Percentiles rank a stretch among this genome's conserved stretches.
Conservation (phyloP, 2,329 filamentous ascomycete genomes). For the Venturia effusa region DNA sequence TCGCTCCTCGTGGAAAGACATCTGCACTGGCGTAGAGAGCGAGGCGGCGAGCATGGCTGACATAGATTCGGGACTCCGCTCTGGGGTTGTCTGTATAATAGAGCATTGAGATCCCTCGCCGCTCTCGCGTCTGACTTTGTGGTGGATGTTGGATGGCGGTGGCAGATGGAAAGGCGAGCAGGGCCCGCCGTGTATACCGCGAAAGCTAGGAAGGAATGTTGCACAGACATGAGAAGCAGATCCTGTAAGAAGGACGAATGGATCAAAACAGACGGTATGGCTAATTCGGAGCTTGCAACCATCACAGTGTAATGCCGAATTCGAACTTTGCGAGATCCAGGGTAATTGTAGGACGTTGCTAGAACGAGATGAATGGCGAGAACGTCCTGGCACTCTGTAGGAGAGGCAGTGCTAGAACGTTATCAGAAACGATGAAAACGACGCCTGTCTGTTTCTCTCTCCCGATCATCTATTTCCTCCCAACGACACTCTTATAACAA, state of each 20-base stretch:
- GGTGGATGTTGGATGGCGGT: not conserved
- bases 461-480: too few species aligned
- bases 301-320: too few species aligned
- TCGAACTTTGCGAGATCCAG: too few species aligned
- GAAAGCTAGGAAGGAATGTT: not conserved
- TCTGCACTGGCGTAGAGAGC: not conserved
- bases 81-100: not conserved
- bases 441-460: too few species aligned
- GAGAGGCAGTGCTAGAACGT: too few species aligned
- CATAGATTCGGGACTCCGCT: not conserved
- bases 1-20: not conserved
- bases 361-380: too few species aligned
- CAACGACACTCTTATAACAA: too few species aligned
- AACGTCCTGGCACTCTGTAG: too few species aligned
- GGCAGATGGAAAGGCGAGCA: not conserved
- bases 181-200: conserved; percentile 7
- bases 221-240: not conserved
- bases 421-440: too few species aligned
- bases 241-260: not conserved
- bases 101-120: conserved; percentile 3
- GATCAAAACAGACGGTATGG: not conserved
- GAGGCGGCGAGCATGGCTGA: not conserved
- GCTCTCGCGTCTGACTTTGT: not conserved
- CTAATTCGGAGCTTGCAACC: too few species aligned
- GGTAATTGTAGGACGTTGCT: too few species aligned